Evolutionary conservation across 2,329 filamentous ascomycete genomes (phyloP), one percentile per base, ranked within the genome.

Genomic region (Cylindrodendrum hubeiense): DNA sequence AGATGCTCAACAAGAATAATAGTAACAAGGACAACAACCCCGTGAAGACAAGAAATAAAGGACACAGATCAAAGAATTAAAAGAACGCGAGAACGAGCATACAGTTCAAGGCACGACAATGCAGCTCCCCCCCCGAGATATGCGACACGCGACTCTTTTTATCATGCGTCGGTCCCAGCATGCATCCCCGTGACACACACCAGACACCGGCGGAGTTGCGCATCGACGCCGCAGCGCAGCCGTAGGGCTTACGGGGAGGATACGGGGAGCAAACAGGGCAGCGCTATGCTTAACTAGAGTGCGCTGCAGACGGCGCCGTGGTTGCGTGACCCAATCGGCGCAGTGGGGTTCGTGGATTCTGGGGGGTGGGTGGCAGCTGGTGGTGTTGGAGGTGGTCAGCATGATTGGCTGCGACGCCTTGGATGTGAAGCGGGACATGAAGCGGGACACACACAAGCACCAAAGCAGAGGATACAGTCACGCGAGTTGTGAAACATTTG

Each of bases 261-360:
- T 34, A 34, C 15, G 33, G 33, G 15, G 33, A 34, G 15, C 10
- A 49, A 47, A 26, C 21, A 9, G 41, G 37, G 24, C 37, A n/a
- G 26, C 46, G n/a, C 46, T 49, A 30, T 21, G 24, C 26, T 50
- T 30, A 50, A 33, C 28, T 33, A n/a, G 28, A 50, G 26, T 21
- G 28, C 26, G 10, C 10, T n/a, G 28, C 13, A 17, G 15, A 15
- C n/a, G 17, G 13, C 13, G 15, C 17, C 15, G 47, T 50, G 52
- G 46, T 37, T 37, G 49, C 52, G 61, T 63, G 61, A 58, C 55
- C 60, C 54, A 53, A 58, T 49, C 15, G 60, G 54, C 34, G 22
- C 33, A 44, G 61, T 59, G 61, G 61, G 60, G 61, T 44, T 34
- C 22, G n/a, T 28, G 5, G 56, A 33, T 50, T 50, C 51, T 53